Percentiles rank a stretch among this genome's conserved stretches.
These are phyloP conservation scores for Lipomyces yamanashiensis DNA, from an alignment of 805 yeast genomes.

Conservation along the genomic window DNA sequence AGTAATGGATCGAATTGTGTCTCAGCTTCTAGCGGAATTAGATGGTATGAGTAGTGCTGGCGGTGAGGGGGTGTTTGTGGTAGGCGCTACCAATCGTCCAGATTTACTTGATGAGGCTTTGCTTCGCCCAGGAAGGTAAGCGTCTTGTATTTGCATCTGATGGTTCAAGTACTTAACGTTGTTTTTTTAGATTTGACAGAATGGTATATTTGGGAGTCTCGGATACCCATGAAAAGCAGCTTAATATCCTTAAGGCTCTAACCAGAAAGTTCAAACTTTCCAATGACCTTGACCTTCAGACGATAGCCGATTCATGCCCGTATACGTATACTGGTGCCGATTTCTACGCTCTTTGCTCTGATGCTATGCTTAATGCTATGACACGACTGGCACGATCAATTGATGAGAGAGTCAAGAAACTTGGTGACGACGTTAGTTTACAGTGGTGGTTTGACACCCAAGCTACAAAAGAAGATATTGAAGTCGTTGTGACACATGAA, in stretches of 20 bases:
- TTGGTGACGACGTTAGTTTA: conserved; percentile 50
- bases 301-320: conserved; percentile 73
- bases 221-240: conserved; percentile 87
- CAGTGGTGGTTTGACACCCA: conserved; percentile 90
- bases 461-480: conserved; percentile 68
- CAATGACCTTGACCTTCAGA: conserved; percentile 60
- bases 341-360: conserved; percentile 93
- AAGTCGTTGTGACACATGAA: conserved; percentile 66
- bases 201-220: conserved; percentile 92
- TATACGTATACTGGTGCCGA: conserved; percentile 98
- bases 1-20: conserved; percentile 97
- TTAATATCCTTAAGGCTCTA: conserved; percentile 81
- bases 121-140: conserved; percentile 54
- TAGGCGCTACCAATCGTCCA: conserved; percentile 98
- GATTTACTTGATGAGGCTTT: conserved; percentile 93
- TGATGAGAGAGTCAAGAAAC: conserved; percentile 61
- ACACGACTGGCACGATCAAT: conserved; percentile 79
- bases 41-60: conserved; percentile 89
- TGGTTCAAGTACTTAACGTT: neutral
- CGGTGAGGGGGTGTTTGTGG: conserved; percentile 91
- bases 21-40: conserved; percentile 89
- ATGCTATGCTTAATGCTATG: conserved; percentile 96
- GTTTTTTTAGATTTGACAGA: conserved; percentile 94
- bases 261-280: conserved; percentile 72
- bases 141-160: neutral